Evolutionary conservation across 768 basidiomycete species (phyloP), one percentile per base, ranked within the genome.

Genomic region (Mycena epipterygia): DNA sequence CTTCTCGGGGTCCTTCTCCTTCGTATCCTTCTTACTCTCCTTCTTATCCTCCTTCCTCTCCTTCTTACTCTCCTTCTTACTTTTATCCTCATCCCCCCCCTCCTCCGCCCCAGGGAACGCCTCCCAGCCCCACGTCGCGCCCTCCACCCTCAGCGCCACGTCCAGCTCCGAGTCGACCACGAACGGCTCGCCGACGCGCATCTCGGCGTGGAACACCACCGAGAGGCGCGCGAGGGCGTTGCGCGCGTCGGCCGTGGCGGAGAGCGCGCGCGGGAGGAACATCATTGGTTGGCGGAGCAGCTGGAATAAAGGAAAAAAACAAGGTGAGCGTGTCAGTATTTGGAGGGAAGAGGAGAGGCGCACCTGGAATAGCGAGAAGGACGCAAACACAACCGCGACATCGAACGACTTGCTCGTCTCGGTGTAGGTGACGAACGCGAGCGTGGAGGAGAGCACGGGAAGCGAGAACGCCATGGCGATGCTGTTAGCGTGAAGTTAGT

Each of bases 221-320:
- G 79, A 78, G 1, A 91, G 81, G 21, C 92, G 86, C 30, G 79
- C 76, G 39, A 93, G 79, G 0, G 92, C 93, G 75, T 87, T 92
- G 65, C 84, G 83, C 8, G 91, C 91, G 75, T 94, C 92, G 0
- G 89, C 86, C 35, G 87, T 87, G 6, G 89, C 86, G 19, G 90
- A 90, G 23, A 93, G 80, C 3, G 88, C 87, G 27, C 89, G 85
- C 27, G 89, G 90, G 42, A 91, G 81, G 78, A 89, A 89, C 87
- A 90, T 87, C 84, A 91, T 87, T 0, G 92, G 91, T 78, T 92
- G 91, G 27, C 91, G 87, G 39, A 93, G 86, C 33, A 93, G 85
- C 83, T 89, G 79, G 79, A 89, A 88, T 9, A 17, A 41, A 41
- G 39, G 39, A 16, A 41, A 41, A 41, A 17, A 17, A 17, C 60